Evolutionary conservation across 768 basidiomycete species (phyloP).

Genomic region (Daedalea quercina): DNA sequence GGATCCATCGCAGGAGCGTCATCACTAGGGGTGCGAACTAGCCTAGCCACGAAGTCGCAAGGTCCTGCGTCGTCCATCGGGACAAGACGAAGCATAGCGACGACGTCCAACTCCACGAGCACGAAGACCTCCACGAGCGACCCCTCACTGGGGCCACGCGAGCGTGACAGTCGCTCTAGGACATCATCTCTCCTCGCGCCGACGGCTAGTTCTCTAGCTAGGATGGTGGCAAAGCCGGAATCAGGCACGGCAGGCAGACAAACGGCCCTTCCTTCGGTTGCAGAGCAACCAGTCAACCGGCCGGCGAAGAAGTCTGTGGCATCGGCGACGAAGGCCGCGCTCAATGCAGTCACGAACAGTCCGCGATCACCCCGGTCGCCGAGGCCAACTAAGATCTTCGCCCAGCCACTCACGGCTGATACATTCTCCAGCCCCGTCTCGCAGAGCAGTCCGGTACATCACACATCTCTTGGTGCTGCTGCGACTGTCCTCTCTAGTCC

Average conservation of each 20-base stretch:
- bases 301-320: constrained; percentile 12
- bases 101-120: constrained; percentile 1
- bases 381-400: constrained; percentile 40
- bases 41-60: constrained; percentile 19
- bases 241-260: constrained; percentile 5
- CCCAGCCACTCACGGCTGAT: constrained; percentile 34
- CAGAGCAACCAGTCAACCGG: constrained; percentile 3
- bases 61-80: constrained; percentile 39
- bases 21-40: constrained; percentile 25
- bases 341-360: constrained; percentile 31
- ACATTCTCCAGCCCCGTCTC: constrained; percentile 15
- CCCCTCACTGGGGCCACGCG: not conserved
- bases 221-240: constrained; percentile 22
- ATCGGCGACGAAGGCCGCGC: constrained; percentile 13
- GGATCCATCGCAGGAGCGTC: constrained; percentile 18
- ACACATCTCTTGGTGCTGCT: constrained; percentile 26
- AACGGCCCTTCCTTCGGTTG: constrained; percentile 7
- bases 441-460: not conserved
- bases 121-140: not conserved
- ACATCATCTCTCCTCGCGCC: constrained; percentile 56
- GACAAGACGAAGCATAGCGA: constrained; percentile 24
- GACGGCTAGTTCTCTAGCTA: constrained; percentile 73
- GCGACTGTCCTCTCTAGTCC: constrained; percentile 17
- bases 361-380: constrained; percentile 22
- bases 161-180: not conserved